Conservation (phyloP, 306 rosid genomes). For the Benincasa hispida region DNA sequence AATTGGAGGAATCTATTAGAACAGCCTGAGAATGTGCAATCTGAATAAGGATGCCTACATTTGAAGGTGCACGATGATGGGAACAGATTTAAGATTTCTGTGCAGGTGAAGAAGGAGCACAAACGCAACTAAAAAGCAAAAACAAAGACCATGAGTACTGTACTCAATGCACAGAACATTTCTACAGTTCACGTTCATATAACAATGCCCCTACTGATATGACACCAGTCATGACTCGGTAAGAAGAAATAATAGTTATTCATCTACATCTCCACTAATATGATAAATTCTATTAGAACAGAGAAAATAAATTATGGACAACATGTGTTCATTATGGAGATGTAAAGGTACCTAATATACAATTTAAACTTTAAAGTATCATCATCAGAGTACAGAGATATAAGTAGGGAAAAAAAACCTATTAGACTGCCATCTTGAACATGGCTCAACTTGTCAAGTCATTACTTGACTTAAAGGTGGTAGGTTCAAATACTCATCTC, state of each 20-base stretch:
- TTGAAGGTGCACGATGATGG: background rate
- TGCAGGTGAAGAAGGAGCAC: background rate
- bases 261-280: background rate
- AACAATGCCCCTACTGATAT: background rate
- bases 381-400: background rate
- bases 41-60: background rate
- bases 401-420: background rate
- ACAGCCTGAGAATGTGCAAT: background rate
- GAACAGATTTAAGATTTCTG: background rate
- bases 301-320: background rate
- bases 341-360: background rate
- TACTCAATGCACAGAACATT: background rate
- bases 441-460: background rate
- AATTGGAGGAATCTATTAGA: background rate
- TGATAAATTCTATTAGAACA: background rate
- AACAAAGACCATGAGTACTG: background rate
- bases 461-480: background rate
- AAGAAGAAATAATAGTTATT: background rate
- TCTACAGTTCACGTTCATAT: background rate
- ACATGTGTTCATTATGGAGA: background rate
- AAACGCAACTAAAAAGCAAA: background rate
- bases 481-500: background rate
- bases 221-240: no score
- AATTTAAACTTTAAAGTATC: background rate
- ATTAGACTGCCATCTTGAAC: background rate